A percentile compares a stretch with the other conserved stretches of the same genome.
Conservation (phyloP, 257 asterid species). For the Solanum pimpinellifolium region DNA sequence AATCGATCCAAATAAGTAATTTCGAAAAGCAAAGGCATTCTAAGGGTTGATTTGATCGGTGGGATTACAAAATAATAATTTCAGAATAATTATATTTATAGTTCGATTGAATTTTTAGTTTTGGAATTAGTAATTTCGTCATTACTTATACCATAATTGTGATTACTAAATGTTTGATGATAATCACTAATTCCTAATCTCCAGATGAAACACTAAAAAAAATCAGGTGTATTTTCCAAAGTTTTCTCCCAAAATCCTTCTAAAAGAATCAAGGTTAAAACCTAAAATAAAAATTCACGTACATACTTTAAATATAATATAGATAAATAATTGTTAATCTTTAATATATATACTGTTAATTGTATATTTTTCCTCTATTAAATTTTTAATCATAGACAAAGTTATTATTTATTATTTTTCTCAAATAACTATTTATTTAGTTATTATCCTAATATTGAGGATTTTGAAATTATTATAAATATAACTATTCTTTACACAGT, state of each 20-base stretch:
- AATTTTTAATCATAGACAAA: too few species aligned
- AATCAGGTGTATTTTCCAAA: not conserved
- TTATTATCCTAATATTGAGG: not conserved
- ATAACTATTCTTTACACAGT: not conserved
- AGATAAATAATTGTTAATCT: too few species aligned
- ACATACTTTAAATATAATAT: too few species aligned
- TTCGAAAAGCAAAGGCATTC: not conserved
- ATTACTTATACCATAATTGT: not conserved
- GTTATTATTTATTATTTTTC: too few species aligned
- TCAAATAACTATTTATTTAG: too few species aligned
- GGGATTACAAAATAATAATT: not conserved
- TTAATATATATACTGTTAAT: too few species aligned
- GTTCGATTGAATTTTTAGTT: not conserved
- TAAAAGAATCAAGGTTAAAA: not conserved
- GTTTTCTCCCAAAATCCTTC: not conserved
- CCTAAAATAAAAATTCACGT: not conserved
- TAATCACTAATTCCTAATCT: not conserved
- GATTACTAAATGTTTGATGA: not conserved
- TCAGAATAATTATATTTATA: not conserved
- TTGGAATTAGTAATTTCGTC: not conserved
- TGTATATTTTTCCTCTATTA: not conserved
- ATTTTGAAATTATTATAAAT: too few species aligned
- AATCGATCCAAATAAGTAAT: not conserved
- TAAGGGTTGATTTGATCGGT: not conserved
- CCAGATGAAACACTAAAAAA: not conserved